Evolutionary conservation across 2,329 filamentous ascomycete genomes (phyloP).

Genomic region (Penicillium sp.): DNA sequence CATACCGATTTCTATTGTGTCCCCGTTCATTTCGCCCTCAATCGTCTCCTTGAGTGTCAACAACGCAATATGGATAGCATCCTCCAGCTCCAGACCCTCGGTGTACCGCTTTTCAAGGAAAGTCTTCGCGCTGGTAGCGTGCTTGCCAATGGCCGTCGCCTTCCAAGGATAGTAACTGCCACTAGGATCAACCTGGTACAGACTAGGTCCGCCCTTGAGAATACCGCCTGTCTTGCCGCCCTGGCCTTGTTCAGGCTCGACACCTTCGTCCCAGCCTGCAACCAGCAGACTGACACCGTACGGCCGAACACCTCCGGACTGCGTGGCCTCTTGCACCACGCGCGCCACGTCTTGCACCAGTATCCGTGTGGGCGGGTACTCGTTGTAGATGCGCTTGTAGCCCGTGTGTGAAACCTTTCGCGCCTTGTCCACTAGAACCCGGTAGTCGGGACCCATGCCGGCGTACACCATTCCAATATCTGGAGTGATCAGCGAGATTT

Average conservation of each 20-base stretch:
- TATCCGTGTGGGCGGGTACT: constrained; percentile 99
- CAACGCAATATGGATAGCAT: constrained; percentile 96
- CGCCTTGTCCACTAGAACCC: constrained; percentile 94
- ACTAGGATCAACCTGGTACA: constrained; percentile 99
- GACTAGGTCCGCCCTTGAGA: constrained; percentile 89
- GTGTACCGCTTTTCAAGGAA: constrained; percentile 99
- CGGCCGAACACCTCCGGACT: constrained; percentile 93
- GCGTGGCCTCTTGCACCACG: constrained; percentile 98
- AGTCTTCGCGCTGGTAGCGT: constrained; percentile 95
- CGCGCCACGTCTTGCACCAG: constrained; percentile 96
- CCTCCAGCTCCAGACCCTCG: constrained; percentile 92
- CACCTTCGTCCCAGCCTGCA: constrained; percentile 96
- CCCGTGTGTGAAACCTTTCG: constrained; percentile 96
- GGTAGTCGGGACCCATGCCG: constrained; percentile 98
- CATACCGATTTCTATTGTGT: constrained; percentile 93
- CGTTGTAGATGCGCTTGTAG: constrained; percentile 99
- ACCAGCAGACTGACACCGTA: constrained; percentile 95
- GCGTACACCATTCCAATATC: constrained; percentile 99
- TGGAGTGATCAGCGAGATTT: constrained; percentile 96
- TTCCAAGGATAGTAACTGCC: constrained; percentile 99
- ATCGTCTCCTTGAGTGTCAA: constrained; percentile 98
- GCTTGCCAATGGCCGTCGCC: constrained; percentile 98
- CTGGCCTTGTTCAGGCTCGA: constrained; percentile 79
- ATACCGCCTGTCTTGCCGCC: constrained; percentile 89
- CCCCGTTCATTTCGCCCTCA: constrained; percentile 98